Evolutionary conservation across 768 basidiomycete species (phyloP), one percentile per base, ranked within the genome.

Genomic region (Gautieria morchelliformis): DNA sequence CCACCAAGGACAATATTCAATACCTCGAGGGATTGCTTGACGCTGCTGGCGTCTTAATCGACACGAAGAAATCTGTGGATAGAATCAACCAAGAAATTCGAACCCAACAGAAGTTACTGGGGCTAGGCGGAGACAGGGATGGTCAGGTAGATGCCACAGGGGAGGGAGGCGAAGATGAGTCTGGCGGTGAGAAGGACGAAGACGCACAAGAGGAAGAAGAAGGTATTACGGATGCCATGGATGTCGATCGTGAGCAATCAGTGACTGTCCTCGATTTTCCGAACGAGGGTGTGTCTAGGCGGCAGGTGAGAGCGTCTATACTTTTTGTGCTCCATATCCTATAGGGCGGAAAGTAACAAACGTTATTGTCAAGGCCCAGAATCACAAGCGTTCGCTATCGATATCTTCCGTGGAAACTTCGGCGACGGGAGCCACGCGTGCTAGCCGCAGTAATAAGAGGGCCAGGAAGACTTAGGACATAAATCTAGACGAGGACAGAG

Each of bases 51-150:
- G 75, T 80, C 12, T 70, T 97, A 64, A 78, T 95, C n/a, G 91
- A 97, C 64, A 85, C 83, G 62, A 98, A 97, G 76, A 85, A 89
- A 63, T 73, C 83, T 12, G 80, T 90, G 41, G 95, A 98, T 67
- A 82, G 85, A 66, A 79, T 86, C 4, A 92, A 95, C 19, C 85
- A 88, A 65, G 95, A 98, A 63, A 84, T 93, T 35, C 76, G 39
- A 68, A 70, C 41, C 59, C 47, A n/a, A 62, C 71, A 58, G 69
- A 61, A 63, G 58, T 17, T 58, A 5, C 69, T 63, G 69, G 35
- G 66, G 67, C 51, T 71, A 71, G 53, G 67, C 62, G 52, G 69
- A 69, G 75, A 74, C 4, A 67, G 60, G 10, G 80, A 83, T 53
- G 82, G 77, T 19, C 42, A 35, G 27, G 53, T 8, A 20, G 52